A percentile compares a stretch with the other conserved stretches of the same genome.
Evolutionary conservation across 1,284 basidiomycete species (phyloP).

Genomic region (Macrocystidia cucumis): DNA sequence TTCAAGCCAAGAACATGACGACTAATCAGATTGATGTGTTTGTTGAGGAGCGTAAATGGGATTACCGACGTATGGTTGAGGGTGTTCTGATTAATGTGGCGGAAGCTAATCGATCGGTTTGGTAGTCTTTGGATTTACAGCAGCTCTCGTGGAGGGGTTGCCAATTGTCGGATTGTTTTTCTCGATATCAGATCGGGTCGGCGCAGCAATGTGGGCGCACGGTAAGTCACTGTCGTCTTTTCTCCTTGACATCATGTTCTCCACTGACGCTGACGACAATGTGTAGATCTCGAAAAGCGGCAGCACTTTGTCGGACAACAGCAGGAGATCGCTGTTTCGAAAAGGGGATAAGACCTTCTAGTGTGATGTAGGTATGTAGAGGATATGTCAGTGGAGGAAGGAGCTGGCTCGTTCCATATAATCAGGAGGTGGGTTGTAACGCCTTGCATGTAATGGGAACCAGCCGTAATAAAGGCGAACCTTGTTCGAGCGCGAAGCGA

Average conservation of each 20-base stretch:
- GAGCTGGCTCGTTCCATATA: too few species aligned
- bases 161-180: slow-evolving; percentile 77
- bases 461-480: too few species aligned
- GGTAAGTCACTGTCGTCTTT: slow-evolving; percentile 33
- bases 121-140: slow-evolving; percentile 75
- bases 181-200: slow-evolving; percentile 78
- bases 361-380: too few species aligned
- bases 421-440: too few species aligned
- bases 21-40: slow-evolving; percentile 60
- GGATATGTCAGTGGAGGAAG: too few species aligned
- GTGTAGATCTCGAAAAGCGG: slow-evolving; percentile 66
- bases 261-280: not conserved
- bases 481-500: too few species aligned
- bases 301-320: slow-evolving; percentile 68
- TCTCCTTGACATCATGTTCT: slow-evolving; percentile 6
- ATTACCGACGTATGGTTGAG: slow-evolving; percentile 63
- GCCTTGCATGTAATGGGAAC: too few species aligned
- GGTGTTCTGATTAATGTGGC: not conserved
- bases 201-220: slow-evolving; percentile 88
- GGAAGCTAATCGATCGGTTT: too few species aligned
- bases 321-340: too few species aligned
- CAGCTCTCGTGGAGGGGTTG: slow-evolving; percentile 69
- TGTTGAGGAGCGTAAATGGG: slow-evolving; percentile 84
- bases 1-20: slow-evolving; percentile 75
- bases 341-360: too few species aligned